Percentiles rank a stretch among this genome's conserved stretches.
Conservation (phyloP, 257 asterid species). For the Salvia rosmarinus region DNA sequence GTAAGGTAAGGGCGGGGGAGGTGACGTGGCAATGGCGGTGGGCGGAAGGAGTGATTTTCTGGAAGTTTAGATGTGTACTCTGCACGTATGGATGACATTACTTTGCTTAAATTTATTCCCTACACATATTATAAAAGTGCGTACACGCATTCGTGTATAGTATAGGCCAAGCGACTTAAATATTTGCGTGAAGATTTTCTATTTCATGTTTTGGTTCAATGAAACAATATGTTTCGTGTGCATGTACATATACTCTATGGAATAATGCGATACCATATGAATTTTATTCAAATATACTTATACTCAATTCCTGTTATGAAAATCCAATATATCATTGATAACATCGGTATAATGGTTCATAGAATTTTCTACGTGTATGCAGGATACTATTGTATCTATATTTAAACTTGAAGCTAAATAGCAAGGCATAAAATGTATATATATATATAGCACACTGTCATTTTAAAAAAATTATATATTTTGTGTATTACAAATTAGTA, state of each 20-base stretch:
- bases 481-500: too few species aligned
- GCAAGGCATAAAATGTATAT: too few species aligned
- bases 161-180: not conserved
- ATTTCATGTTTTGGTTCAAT: not conserved
- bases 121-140: not conserved
- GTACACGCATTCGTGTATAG: not conserved
- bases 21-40: conserved; percentile 30
- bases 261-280: too few species aligned
- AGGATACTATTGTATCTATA: too few species aligned
- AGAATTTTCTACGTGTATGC: too few species aligned
- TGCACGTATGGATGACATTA: not conserved
- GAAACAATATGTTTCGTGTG: not conserved
- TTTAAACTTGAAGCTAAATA: too few species aligned
- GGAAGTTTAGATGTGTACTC: not conserved
- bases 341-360: too few species aligned
- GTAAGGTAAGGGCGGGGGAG: not conserved
- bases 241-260: not conserved
- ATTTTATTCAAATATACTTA: too few species aligned
- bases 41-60: not conserved
- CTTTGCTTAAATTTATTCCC: not conserved
- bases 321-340: too few species aligned
- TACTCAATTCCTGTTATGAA: too few species aligned
- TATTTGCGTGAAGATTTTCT: not conserved
- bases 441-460: too few species aligned
- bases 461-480: too few species aligned